Conservation (phyloP, 2,329 filamentous ascomycete genomes). For the Neofusicoccum ribis region DNA sequence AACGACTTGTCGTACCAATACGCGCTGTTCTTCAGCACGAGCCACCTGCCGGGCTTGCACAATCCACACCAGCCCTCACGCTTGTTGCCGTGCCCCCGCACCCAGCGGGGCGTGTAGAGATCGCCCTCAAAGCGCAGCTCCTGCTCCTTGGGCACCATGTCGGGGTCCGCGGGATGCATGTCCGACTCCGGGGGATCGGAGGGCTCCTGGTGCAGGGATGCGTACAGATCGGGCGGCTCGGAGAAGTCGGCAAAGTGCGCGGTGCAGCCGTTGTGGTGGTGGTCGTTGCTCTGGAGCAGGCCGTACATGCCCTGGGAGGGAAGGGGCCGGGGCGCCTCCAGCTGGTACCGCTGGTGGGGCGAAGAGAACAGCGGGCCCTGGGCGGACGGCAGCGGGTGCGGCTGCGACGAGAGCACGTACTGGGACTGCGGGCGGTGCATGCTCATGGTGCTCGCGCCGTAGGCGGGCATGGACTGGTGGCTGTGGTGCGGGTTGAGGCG, state of each 20-base stretch:
- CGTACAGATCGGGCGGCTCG: conserved; percentile 75
- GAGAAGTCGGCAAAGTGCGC: conserved; percentile 72
- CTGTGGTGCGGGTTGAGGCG: conserved; percentile 51
- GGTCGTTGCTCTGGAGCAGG: conserved; percentile 73
- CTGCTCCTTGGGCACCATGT: conserved; percentile 75
- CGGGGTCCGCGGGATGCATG: conserved; percentile 76
- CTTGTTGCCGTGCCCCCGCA: conserved; percentile 82
- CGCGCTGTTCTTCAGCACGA: conserved; percentile 85
- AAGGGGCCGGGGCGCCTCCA: conserved; percentile 57
- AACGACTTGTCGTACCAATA: conserved; percentile 95
- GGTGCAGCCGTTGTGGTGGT: conserved; percentile 61
- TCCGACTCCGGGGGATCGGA: conserved; percentile 74
- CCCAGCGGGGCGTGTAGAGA: conserved; percentile 80
- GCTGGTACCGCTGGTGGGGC: conserved; percentile 53
- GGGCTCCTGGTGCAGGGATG: conserved; percentile 72
- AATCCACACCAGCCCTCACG: conserved; percentile 88
- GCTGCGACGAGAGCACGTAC: conserved; percentile 39
- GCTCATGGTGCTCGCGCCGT: conserved; percentile 34
- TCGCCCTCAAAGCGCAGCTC: conserved; percentile 74
- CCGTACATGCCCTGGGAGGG: conserved; percentile 73
- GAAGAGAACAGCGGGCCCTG: conserved; percentile 47
- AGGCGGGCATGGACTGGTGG: conserved; percentile 41
- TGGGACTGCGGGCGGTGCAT: conserved; percentile 35
- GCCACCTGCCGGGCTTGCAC: conserved; percentile 82
- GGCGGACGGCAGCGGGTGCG: conserved; percentile 40